Conservation (phyloP, 2,329 filamentous ascomycete genomes). For the Hymenoscyphus repandus region DNA sequence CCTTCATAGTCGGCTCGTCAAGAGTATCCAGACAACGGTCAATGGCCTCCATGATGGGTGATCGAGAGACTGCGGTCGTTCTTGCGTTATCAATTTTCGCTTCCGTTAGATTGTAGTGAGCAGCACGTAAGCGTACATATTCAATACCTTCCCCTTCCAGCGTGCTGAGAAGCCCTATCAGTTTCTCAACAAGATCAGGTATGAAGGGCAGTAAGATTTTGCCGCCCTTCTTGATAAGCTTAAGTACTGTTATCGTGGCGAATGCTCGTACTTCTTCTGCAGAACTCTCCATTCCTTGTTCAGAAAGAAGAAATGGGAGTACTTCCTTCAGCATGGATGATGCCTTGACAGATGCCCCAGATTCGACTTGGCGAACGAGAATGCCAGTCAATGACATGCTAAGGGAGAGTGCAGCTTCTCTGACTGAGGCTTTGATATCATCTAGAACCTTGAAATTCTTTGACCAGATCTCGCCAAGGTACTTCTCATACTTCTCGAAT, state of each 20-base stretch:
- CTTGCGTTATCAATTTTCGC: constrained; percentile 88
- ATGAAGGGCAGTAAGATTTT: constrained; percentile 74
- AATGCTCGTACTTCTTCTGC: constrained; percentile 85
- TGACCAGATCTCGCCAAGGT: constrained; percentile 80
- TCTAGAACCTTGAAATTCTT: constrained; percentile 87
- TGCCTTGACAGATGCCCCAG: constrained; percentile 65
- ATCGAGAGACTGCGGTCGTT: constrained; percentile 73
- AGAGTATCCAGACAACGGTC: constrained; percentile 82
- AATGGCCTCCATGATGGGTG: constrained; percentile 88
- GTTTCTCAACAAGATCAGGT: constrained; percentile 71
- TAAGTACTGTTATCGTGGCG: constrained; percentile 74
- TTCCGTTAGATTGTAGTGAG: constrained; percentile 75
- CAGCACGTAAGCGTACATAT: constrained; percentile 85
- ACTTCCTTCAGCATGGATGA: constrained; percentile 79
- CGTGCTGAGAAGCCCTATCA: constrained; percentile 77
- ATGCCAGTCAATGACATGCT: constrained; percentile 81
- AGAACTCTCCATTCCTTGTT: constrained; percentile 82
- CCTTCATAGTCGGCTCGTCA: constrained; percentile 71
- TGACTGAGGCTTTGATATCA: constrained; percentile 90
- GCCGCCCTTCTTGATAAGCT: constrained; percentile 87
- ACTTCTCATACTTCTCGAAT: constrained; percentile 72
- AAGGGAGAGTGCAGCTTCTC: constrained; percentile 72
- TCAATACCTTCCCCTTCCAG: constrained; percentile 87
- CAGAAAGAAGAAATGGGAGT: constrained; percentile 83
- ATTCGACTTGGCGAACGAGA: constrained; percentile 78